Conservation (phyloP, 2,329 filamentous ascomycete species). For the Penicillium janthinellum region DNA sequence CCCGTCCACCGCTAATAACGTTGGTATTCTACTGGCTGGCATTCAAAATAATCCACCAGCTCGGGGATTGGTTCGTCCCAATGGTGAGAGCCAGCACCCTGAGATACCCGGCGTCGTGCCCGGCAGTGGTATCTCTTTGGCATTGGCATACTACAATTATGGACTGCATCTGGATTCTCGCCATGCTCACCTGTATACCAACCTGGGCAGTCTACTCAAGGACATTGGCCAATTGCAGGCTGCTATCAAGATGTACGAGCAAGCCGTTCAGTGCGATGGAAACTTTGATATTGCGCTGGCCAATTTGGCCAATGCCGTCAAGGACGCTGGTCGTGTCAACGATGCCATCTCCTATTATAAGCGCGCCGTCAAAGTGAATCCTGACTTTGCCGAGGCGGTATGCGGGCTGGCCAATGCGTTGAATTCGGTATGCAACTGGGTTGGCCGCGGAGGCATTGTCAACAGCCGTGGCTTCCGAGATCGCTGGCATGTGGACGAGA, state of each 20-base stretch:
- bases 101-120: constrained; percentile 76
- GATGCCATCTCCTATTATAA: constrained; percentile 93
- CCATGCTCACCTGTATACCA: constrained; percentile 96
- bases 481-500: constrained; percentile 88
- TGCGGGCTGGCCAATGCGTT: constrained; percentile 92
- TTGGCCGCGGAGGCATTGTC: constrained; percentile 80
- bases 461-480: constrained; percentile 74
- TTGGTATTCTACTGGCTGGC: constrained; percentile 93
- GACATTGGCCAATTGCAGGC: constrained; percentile 91
- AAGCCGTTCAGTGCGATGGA: constrained; percentile 87
- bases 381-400: constrained; percentile 94
- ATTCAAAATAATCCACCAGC: constrained; percentile 70
- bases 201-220: constrained; percentile 90
- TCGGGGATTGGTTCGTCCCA: constrained; percentile 38
- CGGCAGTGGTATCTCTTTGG: constrained; percentile 84
- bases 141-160: constrained; percentile 93
- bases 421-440: constrained; percentile 96
- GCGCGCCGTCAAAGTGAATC: constrained; percentile 86
- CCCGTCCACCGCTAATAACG: constrained; percentile 96
- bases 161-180: constrained; percentile 81
- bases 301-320: constrained; percentile 95
- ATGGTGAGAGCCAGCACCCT: constrained; percentile 45
- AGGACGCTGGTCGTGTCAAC: constrained; percentile 88
- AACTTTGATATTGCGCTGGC: constrained; percentile 96
- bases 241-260: constrained; percentile 96